Conservation (phyloP, 2,329 filamentous ascomycete genomes). For the Pestalotiopsis sp. region DNA sequence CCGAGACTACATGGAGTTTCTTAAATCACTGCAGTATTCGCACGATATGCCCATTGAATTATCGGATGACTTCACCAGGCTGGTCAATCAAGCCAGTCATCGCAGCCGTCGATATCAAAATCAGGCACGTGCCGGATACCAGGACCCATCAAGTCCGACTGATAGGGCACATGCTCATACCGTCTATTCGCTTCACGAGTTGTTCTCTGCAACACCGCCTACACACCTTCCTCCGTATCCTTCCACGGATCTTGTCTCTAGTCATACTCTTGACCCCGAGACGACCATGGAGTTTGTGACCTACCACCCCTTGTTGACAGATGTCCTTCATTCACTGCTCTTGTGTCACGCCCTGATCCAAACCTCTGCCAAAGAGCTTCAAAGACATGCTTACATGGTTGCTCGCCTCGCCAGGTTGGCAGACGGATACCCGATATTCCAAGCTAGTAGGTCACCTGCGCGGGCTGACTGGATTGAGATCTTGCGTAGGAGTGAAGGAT, state of each 20-base stretch:
- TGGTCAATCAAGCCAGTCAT: conserved; percentile 56
- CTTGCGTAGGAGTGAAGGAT: conserved; percentile 67
- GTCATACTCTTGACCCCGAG: conserved; percentile 32
- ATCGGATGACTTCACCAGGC: conserved; percentile 58
- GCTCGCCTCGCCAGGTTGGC: conserved; percentile 73
- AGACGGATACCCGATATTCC: conserved; percentile 82
- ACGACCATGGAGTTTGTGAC: conserved; percentile 65
- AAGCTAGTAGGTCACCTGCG: conserved; percentile 70
- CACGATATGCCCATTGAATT: conserved; percentile 66
- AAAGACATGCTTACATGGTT: conserved; percentile 81
- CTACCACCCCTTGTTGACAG: conserved; percentile 79
- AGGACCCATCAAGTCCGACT: conserved; percentile 37
- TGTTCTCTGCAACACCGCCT: conserved; percentile 73
- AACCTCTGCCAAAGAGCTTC: conserved; percentile 76
- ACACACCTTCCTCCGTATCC: conserved; percentile 71
- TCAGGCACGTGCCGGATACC: conserved; percentile 44
- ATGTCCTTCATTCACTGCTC: conserved; percentile 77
- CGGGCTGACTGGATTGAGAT: conserved; percentile 82
- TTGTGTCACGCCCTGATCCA: conserved; percentile 80
- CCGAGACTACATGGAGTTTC: conserved; percentile 72
- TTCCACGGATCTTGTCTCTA: conserved; percentile 38
- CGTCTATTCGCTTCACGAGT: conserved; percentile 54
- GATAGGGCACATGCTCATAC: conserved; percentile 35
- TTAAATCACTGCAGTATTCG: conserved; percentile 78
- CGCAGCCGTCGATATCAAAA: conserved; percentile 31